Base-by-base conservation (phyloP, 164 flowering plant genomes). In the Magnolia sinica region DNA sequence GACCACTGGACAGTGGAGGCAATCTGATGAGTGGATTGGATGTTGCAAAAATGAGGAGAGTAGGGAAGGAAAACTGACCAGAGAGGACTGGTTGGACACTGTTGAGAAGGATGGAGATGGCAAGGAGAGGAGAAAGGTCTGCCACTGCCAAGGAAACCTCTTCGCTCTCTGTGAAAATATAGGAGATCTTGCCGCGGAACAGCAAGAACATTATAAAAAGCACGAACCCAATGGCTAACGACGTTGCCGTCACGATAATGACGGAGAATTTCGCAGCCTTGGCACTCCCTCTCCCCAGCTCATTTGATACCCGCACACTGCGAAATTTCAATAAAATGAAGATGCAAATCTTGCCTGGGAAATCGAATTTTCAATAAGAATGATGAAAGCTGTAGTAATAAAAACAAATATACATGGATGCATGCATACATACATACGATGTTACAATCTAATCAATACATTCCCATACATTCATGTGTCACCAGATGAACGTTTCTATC, bases 241-340 rank as follows among this genome's bases (percentile, higher is more conserved):
- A 84, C 22, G 83, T 83, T 5, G 69, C 66, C 29, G 70, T 74
- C 5, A 67, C 68, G n/a, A 81, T 77, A 29, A 83, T 10, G 11
- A 84, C 68, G 0, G 91, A 71, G 70, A 88, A 88, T 50, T 79
- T 88, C 72, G 87, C 91, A 9, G 84, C 86, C 67, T 64, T 85
- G 7, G 86, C 78, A 67, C 79, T 85, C 29, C 91, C 88, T 75
- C 83, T 81, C 61, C 89, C 89, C 16, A 88, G 87, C 68, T 87
- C 91, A 77, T 87, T 88, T 9, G 88, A 79, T n/a, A 87, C 88
- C 9, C 88, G 77, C 22, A 86, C 86, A 69, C 90, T 83, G 76
- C n/a, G 7, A 37, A 37, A 37, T 37, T 37, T 37, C 45, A 37
- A 4, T 37, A 72, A 55, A 55, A 55, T 55, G 18, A 55, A 55